Evolutionary conservation across 2,329 filamentous ascomycete genomes (phyloP).

Genomic region (Macrophomina pseudophaseolina): DNA sequence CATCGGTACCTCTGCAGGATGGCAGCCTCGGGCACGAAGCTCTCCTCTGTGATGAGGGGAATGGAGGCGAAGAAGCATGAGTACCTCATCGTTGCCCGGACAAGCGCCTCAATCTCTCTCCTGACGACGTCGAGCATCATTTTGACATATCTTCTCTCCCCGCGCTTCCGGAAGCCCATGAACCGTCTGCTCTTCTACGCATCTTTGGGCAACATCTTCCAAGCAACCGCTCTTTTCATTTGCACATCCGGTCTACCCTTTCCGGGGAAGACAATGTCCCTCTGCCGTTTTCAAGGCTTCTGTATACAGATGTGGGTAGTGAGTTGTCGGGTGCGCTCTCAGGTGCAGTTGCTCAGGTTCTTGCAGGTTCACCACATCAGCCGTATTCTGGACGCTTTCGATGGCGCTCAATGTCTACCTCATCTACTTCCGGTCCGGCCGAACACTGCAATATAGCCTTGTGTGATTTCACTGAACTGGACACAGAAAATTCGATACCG

Average conservation of each 20-base stretch:
- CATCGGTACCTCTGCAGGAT: neutral
- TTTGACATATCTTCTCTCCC: slow-evolving; percentile 68
- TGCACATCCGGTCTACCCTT: slow-evolving; percentile 62
- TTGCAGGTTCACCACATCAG: slow-evolving; percentile 75
- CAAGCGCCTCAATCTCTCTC: neutral
- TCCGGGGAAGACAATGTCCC: slow-evolving; percentile 52
- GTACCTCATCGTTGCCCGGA: neutral
- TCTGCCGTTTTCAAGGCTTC: slow-evolving; percentile 79
- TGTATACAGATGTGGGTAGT: slow-evolving; percentile 78
- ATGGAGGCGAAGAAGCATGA: neutral
- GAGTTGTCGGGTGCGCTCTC: neutral
- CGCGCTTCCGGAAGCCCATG: slow-evolving; percentile 81
- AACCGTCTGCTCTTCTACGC: slow-evolving; percentile 87
- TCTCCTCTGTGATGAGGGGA: neutral
- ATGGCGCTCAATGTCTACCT: slow-evolving; percentile 87
- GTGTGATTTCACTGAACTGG: neutral
- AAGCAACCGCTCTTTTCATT: slow-evolving; percentile 77
- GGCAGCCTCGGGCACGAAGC: neutral
- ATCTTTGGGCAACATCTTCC: slow-evolving; percentile 78
- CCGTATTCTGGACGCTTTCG: slow-evolving; percentile 76
- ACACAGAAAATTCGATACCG: slow-evolving; percentile 64
- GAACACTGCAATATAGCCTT: neutral
- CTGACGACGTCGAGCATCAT: slow-evolving; percentile 56
- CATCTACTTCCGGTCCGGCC: slow-evolving; percentile 67
- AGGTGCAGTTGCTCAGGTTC: slow-evolving; percentile 24